Conservation (phyloP, 192 early-diverging fungal genomes). For the Backusella luteola region DNA sequence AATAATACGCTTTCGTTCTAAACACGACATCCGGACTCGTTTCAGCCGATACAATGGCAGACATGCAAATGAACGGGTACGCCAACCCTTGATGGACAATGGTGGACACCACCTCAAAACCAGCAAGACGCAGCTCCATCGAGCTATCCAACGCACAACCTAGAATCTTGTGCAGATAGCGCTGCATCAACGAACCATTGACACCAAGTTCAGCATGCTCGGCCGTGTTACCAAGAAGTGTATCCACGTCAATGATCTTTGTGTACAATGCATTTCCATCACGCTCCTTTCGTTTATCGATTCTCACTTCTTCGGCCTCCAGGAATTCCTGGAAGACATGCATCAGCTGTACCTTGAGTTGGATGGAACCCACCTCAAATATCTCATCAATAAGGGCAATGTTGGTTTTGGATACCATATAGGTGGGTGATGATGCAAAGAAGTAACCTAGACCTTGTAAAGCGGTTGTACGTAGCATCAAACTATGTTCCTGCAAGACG, state of each 20-base stretch:
- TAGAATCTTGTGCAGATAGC: constrained; percentile 75
- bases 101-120: constrained; percentile 80
- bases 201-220: constrained; percentile 85
- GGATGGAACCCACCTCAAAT: constrained; percentile 46
- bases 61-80: constrained; percentile 90
- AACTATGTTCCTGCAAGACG: neutral
- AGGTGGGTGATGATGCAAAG: constrained; percentile 65
- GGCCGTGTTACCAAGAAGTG: constrained; percentile 79
- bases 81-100: constrained; percentile 89
- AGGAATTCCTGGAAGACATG: constrained; percentile 72
- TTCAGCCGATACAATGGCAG: constrained; percentile 83
- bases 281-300: constrained; percentile 37
- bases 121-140: constrained; percentile 56
- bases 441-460: constrained; percentile 54
- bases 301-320: constrained; percentile 56
- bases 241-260: constrained; percentile 65
- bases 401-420: constrained; percentile 55
- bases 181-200: constrained; percentile 88
- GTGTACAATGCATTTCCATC: constrained; percentile 34
- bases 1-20: constrained; percentile 65
- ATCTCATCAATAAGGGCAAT: constrained; percentile 65
- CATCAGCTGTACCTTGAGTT: constrained; percentile 69
- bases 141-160: constrained; percentile 62
- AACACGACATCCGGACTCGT: constrained; percentile 61
- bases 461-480: neutral